These are phyloP conservation scores for Saccharomycopsis selenospora DNA, from an alignment of 805 yeast species.

Conservation along the genomic window DNA sequence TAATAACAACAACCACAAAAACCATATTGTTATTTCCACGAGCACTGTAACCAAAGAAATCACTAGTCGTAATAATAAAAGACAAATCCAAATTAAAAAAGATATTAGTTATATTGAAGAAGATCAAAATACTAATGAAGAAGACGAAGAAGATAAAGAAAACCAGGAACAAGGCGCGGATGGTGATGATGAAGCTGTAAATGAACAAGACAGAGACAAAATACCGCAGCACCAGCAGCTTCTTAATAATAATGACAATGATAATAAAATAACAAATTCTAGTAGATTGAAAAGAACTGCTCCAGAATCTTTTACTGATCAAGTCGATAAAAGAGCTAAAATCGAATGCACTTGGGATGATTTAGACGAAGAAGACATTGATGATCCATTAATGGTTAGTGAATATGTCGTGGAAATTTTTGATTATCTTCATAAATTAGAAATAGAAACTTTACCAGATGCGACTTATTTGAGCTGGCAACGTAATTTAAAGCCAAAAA, in stretches of 20 bases:
- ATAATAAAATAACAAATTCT: constrained; percentile 32
- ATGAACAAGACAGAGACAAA: constrained; percentile 5
- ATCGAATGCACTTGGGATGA: constrained; percentile 53
- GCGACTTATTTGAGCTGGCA: constrained; percentile 60
- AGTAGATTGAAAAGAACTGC: constrained; percentile 24
- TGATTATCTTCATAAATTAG: constrained; percentile 66
- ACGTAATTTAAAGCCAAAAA: constrained; percentile 64
- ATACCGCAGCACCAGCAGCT: constrained; percentile 1
- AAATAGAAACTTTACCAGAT: constrained; percentile 65
- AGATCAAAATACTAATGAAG: constrained; percentile 7
- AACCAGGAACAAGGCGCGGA: constrained; percentile 21
- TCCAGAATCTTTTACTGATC: constrained; percentile 4
- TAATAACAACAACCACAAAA: neutral
- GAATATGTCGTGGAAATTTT: constrained; percentile 89
- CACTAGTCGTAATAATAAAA: neutral
- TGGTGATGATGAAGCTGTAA: constrained; percentile 15
- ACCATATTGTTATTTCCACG: neutral
- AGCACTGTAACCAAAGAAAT: neutral
- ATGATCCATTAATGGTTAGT: constrained; percentile 82
- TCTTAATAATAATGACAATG: constrained; percentile 22
- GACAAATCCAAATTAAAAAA: constrained; percentile 7
- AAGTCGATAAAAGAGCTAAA: constrained; percentile 13
- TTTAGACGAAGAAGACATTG: constrained; percentile 59
- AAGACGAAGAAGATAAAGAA: constrained; percentile 22
- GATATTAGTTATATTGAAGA: constrained; percentile 1